Conservation (phyloP, 2,329 filamentous ascomycete species). For the Exophiala aquamarina region DNA sequence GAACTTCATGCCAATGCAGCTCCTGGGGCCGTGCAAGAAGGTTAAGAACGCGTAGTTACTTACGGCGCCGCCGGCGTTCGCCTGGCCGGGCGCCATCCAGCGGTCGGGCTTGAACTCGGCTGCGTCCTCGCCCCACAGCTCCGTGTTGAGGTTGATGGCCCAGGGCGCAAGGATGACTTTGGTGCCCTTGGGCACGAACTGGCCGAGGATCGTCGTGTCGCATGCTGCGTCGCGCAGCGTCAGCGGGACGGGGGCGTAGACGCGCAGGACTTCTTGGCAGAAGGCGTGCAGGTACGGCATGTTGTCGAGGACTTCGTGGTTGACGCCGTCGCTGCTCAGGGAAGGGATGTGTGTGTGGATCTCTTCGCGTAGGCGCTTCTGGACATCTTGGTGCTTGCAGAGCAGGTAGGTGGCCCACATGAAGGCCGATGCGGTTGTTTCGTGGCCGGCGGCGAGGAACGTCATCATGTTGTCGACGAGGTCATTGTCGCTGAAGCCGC, state of each 20-base stretch:
- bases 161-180: constrained; percentile 63
- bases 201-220: constrained; percentile 65
- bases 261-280: constrained; percentile 73
- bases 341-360: constrained; percentile 28
- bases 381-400: constrained; percentile 29
- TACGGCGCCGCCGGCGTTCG: constrained; percentile 65
- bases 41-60: constrained; percentile 74
- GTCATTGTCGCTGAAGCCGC: constrained; percentile 73
- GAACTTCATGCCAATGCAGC: constrained; percentile 33
- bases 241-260: constrained; percentile 69
- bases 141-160: constrained; percentile 68
- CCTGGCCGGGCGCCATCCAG: constrained; percentile 58
- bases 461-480: constrained; percentile 91
- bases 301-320: constrained; percentile 58
- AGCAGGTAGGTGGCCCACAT: constrained; percentile 33
- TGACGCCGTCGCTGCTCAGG: constrained; percentile 31
- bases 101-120: constrained; percentile 74
- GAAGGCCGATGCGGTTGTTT: constrained; percentile 33
- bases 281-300: constrained; percentile 80
- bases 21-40: constrained; percentile 66
- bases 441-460: constrained; percentile 69
- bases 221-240: constrained; percentile 66
- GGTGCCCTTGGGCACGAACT: constrained; percentile 69
- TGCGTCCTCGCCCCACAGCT: constrained; percentile 76
- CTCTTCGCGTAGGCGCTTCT: constrained; percentile 30